phyloP scores from a whole-genome alignment of 805 yeast genomes.

The Tetrapisispora pingtungensis region DNA sequence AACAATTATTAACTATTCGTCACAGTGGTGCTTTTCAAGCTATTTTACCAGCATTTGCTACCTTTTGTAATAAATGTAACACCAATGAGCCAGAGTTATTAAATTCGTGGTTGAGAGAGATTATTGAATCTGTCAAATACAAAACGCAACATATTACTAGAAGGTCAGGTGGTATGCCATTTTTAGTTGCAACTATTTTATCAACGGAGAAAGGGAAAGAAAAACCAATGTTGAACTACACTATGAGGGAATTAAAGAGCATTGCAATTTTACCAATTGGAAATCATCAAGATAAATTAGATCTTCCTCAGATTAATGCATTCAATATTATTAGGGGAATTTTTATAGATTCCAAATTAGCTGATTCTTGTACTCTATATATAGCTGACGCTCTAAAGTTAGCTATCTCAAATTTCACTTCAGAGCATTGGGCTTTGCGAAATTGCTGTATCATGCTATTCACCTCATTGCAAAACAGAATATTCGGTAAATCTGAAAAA shows the following conservation, averaged over 20 bases:
- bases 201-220: constrained; percentile 35
- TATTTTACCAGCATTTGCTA: constrained; percentile 68
- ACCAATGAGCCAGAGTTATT: constrained; percentile 34
- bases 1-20: constrained; percentile 61
- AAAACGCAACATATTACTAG: constrained; percentile 69
- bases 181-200: constrained; percentile 63
- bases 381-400: constrained; percentile 50
- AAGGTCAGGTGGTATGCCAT: constrained; percentile 89
- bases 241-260: constrained; percentile 42
- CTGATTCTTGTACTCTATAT: constrained; percentile 40
- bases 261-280: constrained; percentile 46
- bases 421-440: constrained; percentile 73
- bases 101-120: constrained; percentile 48
- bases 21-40: constrained; percentile 92
- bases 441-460: constrained; percentile 92
- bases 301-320: constrained; percentile 89
- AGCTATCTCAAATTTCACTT: constrained; percentile 52
- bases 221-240: constrained; percentile 34
- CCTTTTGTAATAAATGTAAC: constrained; percentile 53
- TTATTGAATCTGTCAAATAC: constrained; percentile 40
- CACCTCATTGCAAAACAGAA: constrained; percentile 67
- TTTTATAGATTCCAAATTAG: constrained; percentile 60
- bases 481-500: constrained; percentile 54
- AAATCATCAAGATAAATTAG: constrained; percentile 45
- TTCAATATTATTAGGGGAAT: constrained; percentile 73